Evolutionary conservation across 1,139 yeast genomes (phyloP), one percentile per base, ranked within the genome.

Genomic region (Protomyces inundatus): DNA sequence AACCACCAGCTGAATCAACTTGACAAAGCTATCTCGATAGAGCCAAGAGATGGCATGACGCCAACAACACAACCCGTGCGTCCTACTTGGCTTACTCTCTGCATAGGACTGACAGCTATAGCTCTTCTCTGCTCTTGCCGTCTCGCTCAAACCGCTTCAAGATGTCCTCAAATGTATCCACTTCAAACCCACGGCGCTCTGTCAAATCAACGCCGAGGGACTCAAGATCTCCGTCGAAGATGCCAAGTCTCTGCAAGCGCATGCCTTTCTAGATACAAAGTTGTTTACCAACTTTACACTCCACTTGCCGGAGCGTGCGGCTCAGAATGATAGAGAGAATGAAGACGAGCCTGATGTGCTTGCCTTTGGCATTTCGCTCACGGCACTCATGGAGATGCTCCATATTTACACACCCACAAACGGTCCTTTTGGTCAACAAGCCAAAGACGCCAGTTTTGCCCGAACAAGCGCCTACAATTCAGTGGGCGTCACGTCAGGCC

Each of bases 181-280:
- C 36, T 61, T 68, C 52, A 62, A 67, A 45, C 55, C 56, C 7
- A 64, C 66, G 9, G 69, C 69, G 7, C 52, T 58, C 42, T 62
- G 68, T 16, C 54, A 63, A 32, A 37, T 68, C 23, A 65, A 70
- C 6, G 52, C 60, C 23, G 66, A 61, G 23, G 70, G 70, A 6
- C 60, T 68, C 52, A 62, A 64, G 36, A 51, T 68, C 5, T 66
- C 70, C 6, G 70, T 65, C 3, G 70, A 68, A 52, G 64, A 65
- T 36, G 54, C 68, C 4, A 60, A 59, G 7, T 63, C 68, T 33
- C 35, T 64, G 61, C 65, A 68, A 67, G 63, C 68, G 1, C 67
- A 64, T 33, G 67, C 64, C 10, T 66, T 66, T 40, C 40, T 66
- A 2, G 60, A 63, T 32, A 57, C 40, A 32, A 34, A 57, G 6